phyloP scores from a whole-genome alignment of 306 rosid species.

The Clitoria ternatea region DNA sequence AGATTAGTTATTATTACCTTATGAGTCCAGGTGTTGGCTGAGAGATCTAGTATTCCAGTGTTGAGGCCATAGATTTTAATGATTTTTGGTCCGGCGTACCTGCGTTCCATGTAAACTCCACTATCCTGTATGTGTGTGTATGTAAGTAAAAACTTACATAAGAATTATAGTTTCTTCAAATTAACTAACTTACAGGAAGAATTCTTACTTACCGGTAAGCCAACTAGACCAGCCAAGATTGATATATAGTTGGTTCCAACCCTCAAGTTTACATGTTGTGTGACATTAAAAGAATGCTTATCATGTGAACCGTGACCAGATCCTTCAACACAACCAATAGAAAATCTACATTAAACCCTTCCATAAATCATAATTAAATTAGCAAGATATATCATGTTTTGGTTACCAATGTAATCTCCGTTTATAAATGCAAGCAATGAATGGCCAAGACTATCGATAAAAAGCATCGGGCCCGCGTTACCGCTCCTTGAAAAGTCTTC shows the following conservation, averaged over 20 bases:
- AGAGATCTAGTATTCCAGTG: constrained; percentile 51
- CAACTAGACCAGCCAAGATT: constrained; percentile 52
- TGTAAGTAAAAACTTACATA: no score
- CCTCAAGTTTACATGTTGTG: constrained; percentile 27
- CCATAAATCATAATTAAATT: no score
- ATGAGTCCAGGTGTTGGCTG: constrained; percentile 62
- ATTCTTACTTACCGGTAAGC: constrained; percentile 91
- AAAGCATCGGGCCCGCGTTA: constrained; percentile 42
- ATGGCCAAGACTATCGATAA: constrained; percentile 69
- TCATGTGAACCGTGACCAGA: constrained; percentile 59
- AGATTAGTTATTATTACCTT: no score
- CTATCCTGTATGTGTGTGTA: constrained; percentile 76
- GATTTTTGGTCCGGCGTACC: constrained; percentile 65
- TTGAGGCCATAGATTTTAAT: constrained; percentile 56
- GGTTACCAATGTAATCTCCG: constrained; percentile 60
- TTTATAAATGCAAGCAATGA: constrained; percentile 60
- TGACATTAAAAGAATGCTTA: constrained; percentile 48
- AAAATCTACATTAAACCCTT: background rate
- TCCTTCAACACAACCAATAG: constrained; percentile 36
- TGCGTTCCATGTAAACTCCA: constrained; percentile 95
- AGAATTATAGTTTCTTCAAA: no score
- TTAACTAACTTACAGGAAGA: no score
- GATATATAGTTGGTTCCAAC: constrained; percentile 52
- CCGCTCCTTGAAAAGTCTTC: constrained; percentile 47
- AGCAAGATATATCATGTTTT: no score